Percentiles rank a stretch among this genome's conserved stretches.
Conservation (phyloP, 495 filamentous ascomycete genomes). For the Aspergillus cavernicola region DNA sequence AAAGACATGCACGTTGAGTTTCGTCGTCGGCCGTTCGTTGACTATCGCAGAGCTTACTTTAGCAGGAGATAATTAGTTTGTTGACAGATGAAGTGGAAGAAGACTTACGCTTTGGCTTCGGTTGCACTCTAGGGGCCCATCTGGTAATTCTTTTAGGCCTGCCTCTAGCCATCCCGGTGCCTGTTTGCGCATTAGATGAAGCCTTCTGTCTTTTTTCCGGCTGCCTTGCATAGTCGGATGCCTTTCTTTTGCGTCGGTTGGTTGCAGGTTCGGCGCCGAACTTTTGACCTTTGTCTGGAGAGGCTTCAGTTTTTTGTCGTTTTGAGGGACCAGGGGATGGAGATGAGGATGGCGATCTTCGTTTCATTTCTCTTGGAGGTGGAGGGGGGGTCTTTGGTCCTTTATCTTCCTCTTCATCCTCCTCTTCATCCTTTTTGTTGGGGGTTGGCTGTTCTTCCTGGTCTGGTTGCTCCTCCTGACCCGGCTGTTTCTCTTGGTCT, state of each 20-base stretch:
- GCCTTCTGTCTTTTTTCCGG: too few species aligned
- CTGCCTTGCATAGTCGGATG: background rate
- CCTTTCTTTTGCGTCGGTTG: background rate
- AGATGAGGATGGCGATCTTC: background rate
- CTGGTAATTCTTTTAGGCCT: background rate
- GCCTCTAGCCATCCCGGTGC: too few species aligned
- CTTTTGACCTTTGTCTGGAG: background rate
- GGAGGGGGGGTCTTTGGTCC: background rate
- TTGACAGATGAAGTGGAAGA: background rate
- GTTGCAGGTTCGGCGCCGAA: too few species aligned
- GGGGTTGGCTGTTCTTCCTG: too few species aligned
- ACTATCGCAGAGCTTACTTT: conserved; percentile 19
- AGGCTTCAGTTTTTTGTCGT: background rate
- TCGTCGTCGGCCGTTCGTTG: conserved; percentile 32
- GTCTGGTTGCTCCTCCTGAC: too few species aligned
- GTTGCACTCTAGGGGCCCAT: background rate
- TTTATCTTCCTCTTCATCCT: background rate
- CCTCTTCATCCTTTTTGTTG: background rate
- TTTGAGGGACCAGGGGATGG: background rate
- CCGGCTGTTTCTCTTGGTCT: too few species aligned
- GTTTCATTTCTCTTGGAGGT: background rate
- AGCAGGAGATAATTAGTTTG: background rate
- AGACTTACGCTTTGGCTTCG: background rate
- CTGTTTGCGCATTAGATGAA: too few species aligned
- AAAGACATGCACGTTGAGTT: conserved; percentile 49